Evolutionary conservation across 495 filamentous ascomycete genomes (phyloP).

Genomic region (Hypoxylon cercidicola): DNA sequence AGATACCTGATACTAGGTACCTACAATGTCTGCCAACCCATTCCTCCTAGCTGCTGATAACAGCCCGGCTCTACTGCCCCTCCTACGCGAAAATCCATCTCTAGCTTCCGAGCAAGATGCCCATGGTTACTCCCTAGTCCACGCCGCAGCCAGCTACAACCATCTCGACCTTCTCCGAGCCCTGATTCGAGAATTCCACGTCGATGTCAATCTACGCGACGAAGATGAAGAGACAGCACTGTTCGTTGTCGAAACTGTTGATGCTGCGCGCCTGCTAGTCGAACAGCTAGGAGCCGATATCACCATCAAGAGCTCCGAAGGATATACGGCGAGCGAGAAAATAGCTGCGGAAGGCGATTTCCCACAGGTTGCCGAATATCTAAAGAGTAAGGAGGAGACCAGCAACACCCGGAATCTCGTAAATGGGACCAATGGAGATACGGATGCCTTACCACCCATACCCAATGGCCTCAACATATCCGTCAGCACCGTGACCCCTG

Average conservation of each 20-base stretch:
- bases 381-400: constrained; percentile 63
- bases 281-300: constrained; percentile 82
- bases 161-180: constrained; percentile 81
- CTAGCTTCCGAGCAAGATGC: constrained; percentile 78
- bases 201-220: constrained; percentile 81
- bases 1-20: no score
- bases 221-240: constrained; percentile 92
- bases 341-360: constrained; percentile 77
- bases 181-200: constrained; percentile 80
- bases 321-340: constrained; percentile 74
- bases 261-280: constrained; percentile 77
- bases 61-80: constrained; percentile 68
- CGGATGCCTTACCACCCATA: constrained; percentile 56
- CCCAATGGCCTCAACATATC: constrained; percentile 75
- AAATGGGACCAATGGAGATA: constrained; percentile 45
- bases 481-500: constrained; percentile 72
- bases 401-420: constrained; percentile 30
- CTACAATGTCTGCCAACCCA: constrained; percentile 68
- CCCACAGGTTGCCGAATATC: constrained; percentile 73
- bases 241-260: constrained; percentile 82
- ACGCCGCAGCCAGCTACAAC: constrained; percentile 92
- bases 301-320: constrained; percentile 69
- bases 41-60: constrained; percentile 84
- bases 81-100: constrained; percentile 72
- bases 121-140: constrained; percentile 89